Conservation (phyloP, 257 asterid species). For the Capsicum rhomboideum region DNA sequence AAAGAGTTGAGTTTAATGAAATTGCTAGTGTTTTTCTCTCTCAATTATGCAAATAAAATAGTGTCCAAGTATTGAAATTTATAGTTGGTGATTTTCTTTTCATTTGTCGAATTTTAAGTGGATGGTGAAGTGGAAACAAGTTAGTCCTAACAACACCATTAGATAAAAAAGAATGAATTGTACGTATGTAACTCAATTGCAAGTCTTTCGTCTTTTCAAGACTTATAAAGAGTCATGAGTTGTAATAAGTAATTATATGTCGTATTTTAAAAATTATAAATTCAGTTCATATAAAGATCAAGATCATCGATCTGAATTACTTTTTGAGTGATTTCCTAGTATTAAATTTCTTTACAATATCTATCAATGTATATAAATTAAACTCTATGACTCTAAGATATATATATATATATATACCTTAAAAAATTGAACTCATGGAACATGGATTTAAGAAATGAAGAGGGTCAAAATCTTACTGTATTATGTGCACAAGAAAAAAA, state of each 20-base stretch:
- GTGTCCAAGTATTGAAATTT: not conserved
- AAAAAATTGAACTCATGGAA: too few relatives aligned
- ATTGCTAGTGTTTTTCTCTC: constrained; percentile 23
- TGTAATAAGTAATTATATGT: not conserved
- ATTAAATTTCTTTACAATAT: too few relatives aligned
- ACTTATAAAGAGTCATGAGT: not conserved
- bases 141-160: not conserved
- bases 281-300: too few relatives aligned
- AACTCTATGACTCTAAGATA: too few relatives aligned
- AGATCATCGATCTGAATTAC: too few relatives aligned
- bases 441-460: too few relatives aligned
- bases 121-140: not conserved
- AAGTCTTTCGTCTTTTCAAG: not conserved
- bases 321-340: too few relatives aligned
- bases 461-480: too few relatives aligned
- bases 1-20: constrained; percentile 28
- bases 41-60: constrained; percentile 34
- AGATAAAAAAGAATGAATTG: not conserved
- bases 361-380: too few relatives aligned
- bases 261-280: not conserved
- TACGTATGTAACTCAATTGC: not conserved
- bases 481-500: not conserved
- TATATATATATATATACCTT: too few relatives aligned
- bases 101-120: not conserved
- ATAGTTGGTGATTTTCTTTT: not conserved